Evolutionary conservation across 768 basidiomycete genomes (phyloP).

Genomic region (Rhodotorula diobovata): DNA sequence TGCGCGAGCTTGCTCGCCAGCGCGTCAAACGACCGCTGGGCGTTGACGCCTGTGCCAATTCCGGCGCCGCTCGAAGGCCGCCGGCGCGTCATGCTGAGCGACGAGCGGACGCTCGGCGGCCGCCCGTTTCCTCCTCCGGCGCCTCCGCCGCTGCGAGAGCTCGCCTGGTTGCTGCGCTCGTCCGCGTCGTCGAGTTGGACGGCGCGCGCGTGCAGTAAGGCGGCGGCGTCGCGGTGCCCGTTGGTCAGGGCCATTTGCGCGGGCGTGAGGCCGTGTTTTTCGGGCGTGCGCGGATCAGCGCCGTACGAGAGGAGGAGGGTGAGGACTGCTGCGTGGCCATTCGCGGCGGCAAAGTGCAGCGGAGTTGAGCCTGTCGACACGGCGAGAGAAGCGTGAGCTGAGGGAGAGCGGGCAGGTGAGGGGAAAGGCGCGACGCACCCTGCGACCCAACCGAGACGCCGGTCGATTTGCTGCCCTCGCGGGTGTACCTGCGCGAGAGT

Average conservation of each 20-base stretch:
- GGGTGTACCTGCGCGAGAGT: constrained; percentile 53
- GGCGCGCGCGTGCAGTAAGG: constrained; percentile 56
- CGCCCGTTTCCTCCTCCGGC: neutral
- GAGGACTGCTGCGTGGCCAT: constrained; percentile 76
- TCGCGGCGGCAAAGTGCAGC: constrained; percentile 93
- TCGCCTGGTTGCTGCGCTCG: neutral
- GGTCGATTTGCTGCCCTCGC: constrained; percentile 46
- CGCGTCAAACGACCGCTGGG: constrained; percentile 75
- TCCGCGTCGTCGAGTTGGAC: constrained; percentile 42
- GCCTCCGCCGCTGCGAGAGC: neutral
- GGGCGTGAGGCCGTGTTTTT: constrained; percentile 88
- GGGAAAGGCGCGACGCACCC: constrained; percentile 54
- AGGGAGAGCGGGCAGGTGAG: neutral
- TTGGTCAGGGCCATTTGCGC: constrained; percentile 74
- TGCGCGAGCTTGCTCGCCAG: constrained; percentile 54
- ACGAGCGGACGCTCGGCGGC: constrained; percentile 45
- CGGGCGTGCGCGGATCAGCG: constrained; percentile 70
- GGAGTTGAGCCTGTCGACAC: constrained; percentile 56
- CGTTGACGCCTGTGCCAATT: constrained; percentile 47
- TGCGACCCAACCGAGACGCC: constrained; percentile 38
- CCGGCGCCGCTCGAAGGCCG: too few relatives aligned
- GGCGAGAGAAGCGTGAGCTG: neutral
- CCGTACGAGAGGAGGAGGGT: constrained; percentile 76
- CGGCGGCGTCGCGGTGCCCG: constrained; percentile 72
- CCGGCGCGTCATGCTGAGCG: constrained; percentile 3